Conservation (phyloP, 805 yeast genomes). For the Candida chilensis region DNA sequence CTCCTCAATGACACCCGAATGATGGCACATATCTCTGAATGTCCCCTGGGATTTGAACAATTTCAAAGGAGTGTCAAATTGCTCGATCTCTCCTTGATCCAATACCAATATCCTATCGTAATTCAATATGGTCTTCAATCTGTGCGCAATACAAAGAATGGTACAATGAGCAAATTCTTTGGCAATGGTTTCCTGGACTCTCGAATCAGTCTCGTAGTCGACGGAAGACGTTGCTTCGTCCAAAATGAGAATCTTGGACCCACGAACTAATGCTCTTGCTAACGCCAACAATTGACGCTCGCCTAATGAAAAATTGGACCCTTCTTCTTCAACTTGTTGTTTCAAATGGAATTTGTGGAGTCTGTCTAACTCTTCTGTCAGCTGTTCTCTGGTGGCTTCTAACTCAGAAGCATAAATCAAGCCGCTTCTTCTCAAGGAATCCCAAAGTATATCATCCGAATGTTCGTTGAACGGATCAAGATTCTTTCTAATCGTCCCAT, state of each 20-base stretch:
- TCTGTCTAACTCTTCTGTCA: slow-evolving; percentile 7
- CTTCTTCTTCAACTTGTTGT: slow-evolving; percentile 24
- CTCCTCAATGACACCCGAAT: slow-evolving; percentile 23
- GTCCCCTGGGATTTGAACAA: slow-evolving; percentile 26
- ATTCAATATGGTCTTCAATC: slow-evolving; percentile 23
- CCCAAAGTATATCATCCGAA: slow-evolving; percentile 9
- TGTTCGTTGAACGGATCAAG: slow-evolving; percentile 10
- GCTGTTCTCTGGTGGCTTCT: slow-evolving; percentile 1
- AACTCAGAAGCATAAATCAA: slow-evolving; percentile 3
- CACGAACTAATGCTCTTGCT: slow-evolving; percentile 26
- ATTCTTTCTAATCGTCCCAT: slow-evolving; percentile 10
- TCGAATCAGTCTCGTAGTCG: slow-evolving; percentile 26
- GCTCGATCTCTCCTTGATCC: slow-evolving; percentile 21
- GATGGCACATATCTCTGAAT: slow-evolving; percentile 64
- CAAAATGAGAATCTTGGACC: slow-evolving; percentile 22
- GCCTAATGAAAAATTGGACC: slow-evolving; percentile 25
- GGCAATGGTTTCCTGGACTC: slow-evolving; percentile 21
- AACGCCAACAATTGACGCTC: slow-evolving; percentile 27
- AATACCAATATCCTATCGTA: slow-evolving; percentile 24
- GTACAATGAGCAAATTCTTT: slow-evolving; percentile 21
- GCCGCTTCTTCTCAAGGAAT: slow-evolving; percentile 8
- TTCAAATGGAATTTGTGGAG: slow-evolving; percentile 26
- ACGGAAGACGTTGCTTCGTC: slow-evolving; percentile 31
- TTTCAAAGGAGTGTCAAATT: slow-evolving; percentile 22
- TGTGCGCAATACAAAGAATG: slow-evolving; percentile 27